phyloP scores from a whole-genome alignment of 2,329 filamentous ascomycete species.

The Fusarium sp. region DNA sequence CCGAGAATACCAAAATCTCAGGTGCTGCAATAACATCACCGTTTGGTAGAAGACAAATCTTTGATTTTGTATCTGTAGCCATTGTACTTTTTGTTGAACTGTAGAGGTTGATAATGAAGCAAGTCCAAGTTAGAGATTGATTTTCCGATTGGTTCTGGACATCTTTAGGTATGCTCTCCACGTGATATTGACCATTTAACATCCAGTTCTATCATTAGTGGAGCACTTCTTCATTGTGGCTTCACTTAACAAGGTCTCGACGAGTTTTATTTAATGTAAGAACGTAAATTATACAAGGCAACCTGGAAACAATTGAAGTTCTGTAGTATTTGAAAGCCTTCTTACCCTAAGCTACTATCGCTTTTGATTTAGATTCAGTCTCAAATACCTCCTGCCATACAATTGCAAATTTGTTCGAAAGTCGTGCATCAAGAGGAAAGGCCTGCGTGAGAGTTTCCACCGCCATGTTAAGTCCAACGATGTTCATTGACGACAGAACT shows the following conservation, averaged over 20 bases:
- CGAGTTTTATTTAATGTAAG: too few relatives aligned
- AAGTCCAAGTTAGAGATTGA: conserved; percentile 3
- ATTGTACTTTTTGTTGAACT: neutral
- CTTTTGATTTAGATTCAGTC: neutral
- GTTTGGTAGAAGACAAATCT: neutral
- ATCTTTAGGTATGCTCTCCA: neutral
- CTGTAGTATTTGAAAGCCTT: too few relatives aligned
- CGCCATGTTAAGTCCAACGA: neutral
- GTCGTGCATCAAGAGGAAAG: conserved; percentile 2
- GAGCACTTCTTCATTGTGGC: too few relatives aligned
- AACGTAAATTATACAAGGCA: too few relatives aligned
- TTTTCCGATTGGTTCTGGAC: neutral
- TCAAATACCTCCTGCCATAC: conserved; percentile 18
- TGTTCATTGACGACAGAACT: conserved; percentile 9
- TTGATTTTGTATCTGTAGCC: neutral
- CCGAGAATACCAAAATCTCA: conserved; percentile 14
- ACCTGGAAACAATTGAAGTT: too few relatives aligned
- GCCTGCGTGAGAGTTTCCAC: neutral
- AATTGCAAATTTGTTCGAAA: neutral
- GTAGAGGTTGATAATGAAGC: neutral
- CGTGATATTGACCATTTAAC: conserved; percentile 2
- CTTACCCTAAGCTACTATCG: too few relatives aligned
- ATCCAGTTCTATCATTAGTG: too few relatives aligned
- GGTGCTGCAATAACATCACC: rapidly evolving
- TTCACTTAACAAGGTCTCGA: too few relatives aligned